These are phyloP conservation scores for Tribonema minus DNA, from an alignment of 108 stramenopile genomes.

Conservation along the genomic window DNA sequence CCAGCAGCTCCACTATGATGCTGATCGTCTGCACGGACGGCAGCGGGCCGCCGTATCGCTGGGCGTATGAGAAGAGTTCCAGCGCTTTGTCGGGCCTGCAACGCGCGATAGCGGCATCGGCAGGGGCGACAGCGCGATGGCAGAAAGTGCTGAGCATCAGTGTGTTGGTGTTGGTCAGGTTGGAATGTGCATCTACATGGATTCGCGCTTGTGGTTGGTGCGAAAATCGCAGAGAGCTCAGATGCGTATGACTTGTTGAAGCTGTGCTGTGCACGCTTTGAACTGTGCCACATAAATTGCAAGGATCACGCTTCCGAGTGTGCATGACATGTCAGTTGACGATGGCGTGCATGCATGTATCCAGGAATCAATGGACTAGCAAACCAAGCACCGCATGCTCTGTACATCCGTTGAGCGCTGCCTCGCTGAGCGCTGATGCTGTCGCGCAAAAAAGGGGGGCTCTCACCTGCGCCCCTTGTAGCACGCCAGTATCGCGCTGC, in stretches of 20 bases:
- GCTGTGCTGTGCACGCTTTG: not conserved
- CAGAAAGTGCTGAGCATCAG: too few relatives aligned
- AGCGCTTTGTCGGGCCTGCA: conserved; percentile 22
- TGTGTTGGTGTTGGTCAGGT: too few relatives aligned
- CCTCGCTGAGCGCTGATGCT: not conserved
- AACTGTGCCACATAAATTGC: not conserved
- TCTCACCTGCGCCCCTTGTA: conserved; percentile 17
- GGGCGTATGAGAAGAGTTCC: conserved; percentile 10
- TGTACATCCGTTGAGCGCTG: not conserved
- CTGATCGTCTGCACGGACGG: conserved; percentile 14
- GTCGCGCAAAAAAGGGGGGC: not conserved
- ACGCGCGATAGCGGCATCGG: not conserved
- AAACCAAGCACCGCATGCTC: not conserved
- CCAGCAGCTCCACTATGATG: conserved; percentile 20
- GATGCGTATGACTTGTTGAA: not conserved
- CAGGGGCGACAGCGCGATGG: not conserved
- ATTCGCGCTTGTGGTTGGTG: not conserved
- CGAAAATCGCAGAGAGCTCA: not conserved
- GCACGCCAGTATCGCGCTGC: conserved; percentile 27
- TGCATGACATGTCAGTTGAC: not conserved
- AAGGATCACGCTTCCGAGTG: not conserved
- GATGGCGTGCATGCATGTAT: not conserved
- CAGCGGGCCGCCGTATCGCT: conserved; percentile 4
- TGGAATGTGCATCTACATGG: too few relatives aligned
- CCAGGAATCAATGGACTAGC: not conserved